These are phyloP conservation scores for Pseudomassariella vexata DNA, from an alignment of 2,329 filamentous ascomycete genomes.

Conservation along the genomic window DNA sequence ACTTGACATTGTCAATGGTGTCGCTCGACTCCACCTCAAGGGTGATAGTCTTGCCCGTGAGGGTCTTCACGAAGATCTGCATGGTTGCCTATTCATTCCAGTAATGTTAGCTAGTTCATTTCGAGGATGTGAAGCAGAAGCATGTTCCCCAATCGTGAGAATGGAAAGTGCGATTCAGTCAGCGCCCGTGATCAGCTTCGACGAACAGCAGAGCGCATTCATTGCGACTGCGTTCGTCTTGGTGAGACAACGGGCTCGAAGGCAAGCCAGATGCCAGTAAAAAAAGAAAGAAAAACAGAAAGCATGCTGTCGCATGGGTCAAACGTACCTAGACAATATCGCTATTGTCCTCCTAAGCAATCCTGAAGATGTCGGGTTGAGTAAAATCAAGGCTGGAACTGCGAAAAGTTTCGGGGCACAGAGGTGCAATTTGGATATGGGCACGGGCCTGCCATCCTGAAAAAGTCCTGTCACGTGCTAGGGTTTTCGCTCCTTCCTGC, in stretches of 20 bases:
- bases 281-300: not conserved
- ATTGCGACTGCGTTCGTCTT: too few relatives aligned
- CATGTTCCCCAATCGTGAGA: too few relatives aligned
- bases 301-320: too few relatives aligned
- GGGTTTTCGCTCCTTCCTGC: slow-evolving; percentile 18
- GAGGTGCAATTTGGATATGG: too few relatives aligned
- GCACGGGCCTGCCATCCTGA: too few relatives aligned
- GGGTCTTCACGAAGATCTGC: slow-evolving; percentile 76
- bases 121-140: too few relatives aligned
- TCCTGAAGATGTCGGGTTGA: slow-evolving; percentile 47
- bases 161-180: too few relatives aligned
- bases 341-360: slow-evolving; percentile 58
- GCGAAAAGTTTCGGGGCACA: not conserved
- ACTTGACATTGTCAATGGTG: slow-evolving; percentile 99
- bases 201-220: too few relatives aligned
- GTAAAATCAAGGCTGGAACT: slow-evolving; percentile 15
- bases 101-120: too few relatives aligned
- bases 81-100: slow-evolving; percentile 64
- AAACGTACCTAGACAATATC: slow-evolving; percentile 57
- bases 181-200: too few relatives aligned
- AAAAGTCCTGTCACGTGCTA: slow-evolving; percentile 16
- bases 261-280: not conserved
- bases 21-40: slow-evolving; percentile 99
- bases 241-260: too few relatives aligned
- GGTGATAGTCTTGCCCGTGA: slow-evolving; percentile 99